Evolutionary conservation across 768 basidiomycete genomes (phyloP).

Genomic region (Podaxis rugospora): DNA sequence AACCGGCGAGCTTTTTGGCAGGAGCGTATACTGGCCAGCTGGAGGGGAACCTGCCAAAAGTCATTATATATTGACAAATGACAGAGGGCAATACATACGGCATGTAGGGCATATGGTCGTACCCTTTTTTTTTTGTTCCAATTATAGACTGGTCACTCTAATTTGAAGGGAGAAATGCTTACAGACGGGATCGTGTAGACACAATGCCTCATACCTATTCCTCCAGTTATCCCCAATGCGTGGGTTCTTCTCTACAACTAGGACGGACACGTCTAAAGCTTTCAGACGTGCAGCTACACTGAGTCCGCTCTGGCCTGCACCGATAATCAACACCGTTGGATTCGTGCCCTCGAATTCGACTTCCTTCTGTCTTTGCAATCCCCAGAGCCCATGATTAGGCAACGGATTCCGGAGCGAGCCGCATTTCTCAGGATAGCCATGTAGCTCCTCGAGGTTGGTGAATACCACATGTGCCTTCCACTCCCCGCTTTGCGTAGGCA

Average conservation of each 20-base stretch:
- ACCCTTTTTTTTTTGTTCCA: constrained; percentile 27
- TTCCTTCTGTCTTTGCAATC: constrained; percentile 32
- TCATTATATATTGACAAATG: constrained; percentile 12
- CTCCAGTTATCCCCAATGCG: constrained; percentile 61
- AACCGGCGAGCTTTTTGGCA: constrained; percentile 55
- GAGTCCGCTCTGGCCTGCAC: constrained; percentile 61
- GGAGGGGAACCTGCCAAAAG: constrained; percentile 41
- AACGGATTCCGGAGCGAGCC: constrained; percentile 33
- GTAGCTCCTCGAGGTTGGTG: constrained; percentile 46
- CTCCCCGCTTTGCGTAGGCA: constrained; percentile 24
- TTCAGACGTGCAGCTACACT: constrained; percentile 58
- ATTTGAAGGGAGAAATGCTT: constrained; percentile 23
- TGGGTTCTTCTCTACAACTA: constrained; percentile 55
- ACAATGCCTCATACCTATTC: constrained; percentile 53
- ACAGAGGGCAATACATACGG: constrained; percentile 12
- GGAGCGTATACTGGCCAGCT: constrained; percentile 57
- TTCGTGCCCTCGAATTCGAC: constrained; percentile 37
- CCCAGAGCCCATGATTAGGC: constrained; percentile 48
- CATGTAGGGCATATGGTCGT: constrained; percentile 13
- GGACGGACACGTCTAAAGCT: constrained; percentile 41
- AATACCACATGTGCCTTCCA: constrained; percentile 54
- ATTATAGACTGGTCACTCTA: not conserved
- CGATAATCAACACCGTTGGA: constrained; percentile 52
- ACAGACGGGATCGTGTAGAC: constrained; percentile 54
- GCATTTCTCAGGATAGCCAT: constrained; percentile 36